Evolutionary conservation across 1,284 basidiomycete genomes (phyloP).

Genomic region (Chalciporus piperatoides): DNA sequence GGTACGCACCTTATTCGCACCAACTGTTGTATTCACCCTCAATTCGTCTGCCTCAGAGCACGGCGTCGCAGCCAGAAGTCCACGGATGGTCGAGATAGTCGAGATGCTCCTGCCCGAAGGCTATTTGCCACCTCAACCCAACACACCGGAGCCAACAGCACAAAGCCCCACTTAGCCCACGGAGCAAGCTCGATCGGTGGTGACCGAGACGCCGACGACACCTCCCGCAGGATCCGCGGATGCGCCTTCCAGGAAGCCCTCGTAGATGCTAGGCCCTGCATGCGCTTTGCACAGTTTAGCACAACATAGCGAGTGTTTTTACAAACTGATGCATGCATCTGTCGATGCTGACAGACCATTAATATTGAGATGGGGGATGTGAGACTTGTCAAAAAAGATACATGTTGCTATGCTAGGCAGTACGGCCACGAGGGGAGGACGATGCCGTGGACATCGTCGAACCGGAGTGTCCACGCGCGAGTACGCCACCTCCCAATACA

Average conservation of each 20-base stretch:
- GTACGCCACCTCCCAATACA: too few relatives aligned
- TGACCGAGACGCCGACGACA: not conserved
- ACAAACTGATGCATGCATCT: not conserved
- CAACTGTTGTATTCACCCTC: not conserved
- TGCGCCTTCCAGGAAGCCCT: conserved; percentile 6
- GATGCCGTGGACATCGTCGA: too few relatives aligned
- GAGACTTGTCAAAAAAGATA: too few relatives aligned
- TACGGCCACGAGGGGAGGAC: too few relatives aligned
- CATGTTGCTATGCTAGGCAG: too few relatives aligned
- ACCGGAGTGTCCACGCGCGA: too few relatives aligned
- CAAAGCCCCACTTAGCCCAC: not conserved
- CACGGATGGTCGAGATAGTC: conserved; percentile 13
- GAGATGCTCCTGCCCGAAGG: conserved; percentile 19
- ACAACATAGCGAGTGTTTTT: conserved; percentile 11
- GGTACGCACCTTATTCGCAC: conserved; percentile 2
- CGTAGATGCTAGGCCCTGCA: conserved; percentile 24
- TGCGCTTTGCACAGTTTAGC: conserved; percentile 22
- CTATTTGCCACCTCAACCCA: conserved; percentile 3
- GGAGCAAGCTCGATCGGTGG: not conserved
- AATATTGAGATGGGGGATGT: too few relatives aligned
- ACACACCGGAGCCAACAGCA: too few relatives aligned
- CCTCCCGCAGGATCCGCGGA: not conserved
- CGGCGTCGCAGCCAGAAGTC: conserved; percentile 14
- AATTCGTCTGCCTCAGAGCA: conserved; percentile 10
- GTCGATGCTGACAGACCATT: not conserved